Percentiles rank a stretch among this genome's conserved stretches.
Evolutionary conservation across 2,329 filamentous ascomycete species (phyloP).

Genomic region (Xylaria sp.): DNA sequence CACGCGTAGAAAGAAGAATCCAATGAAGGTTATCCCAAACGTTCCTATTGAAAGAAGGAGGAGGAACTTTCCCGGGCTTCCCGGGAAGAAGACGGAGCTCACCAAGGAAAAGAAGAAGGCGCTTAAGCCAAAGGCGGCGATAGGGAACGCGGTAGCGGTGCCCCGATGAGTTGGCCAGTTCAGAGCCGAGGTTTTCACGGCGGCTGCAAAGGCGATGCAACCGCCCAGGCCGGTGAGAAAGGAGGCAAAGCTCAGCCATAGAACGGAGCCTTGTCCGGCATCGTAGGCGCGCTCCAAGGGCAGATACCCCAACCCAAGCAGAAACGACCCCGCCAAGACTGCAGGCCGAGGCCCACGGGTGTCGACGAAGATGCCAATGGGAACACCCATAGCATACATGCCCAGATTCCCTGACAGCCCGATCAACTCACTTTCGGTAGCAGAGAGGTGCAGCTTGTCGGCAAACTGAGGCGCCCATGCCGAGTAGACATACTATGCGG

Average conservation of each 20-base stretch:
- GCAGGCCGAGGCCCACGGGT: constrained; percentile 81
- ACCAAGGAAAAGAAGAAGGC: constrained; percentile 94
- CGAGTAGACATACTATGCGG: constrained; percentile 89
- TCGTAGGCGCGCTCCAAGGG: constrained; percentile 84
- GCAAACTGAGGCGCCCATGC: constrained; percentile 98
- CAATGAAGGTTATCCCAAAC: constrained; percentile 76
- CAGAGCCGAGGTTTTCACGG: constrained; percentile 86
- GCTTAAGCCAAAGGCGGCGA: constrained; percentile 92
- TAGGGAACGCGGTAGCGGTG: constrained; percentile 91
- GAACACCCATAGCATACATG: constrained; percentile 93
- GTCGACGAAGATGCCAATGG: constrained; percentile 89
- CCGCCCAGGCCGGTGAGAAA: constrained; percentile 89
- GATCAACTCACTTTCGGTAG: constrained; percentile 94
- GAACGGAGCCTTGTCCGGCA: constrained; percentile 68
- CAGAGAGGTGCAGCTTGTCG: constrained; percentile 83
- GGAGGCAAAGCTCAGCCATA: constrained; percentile 80
- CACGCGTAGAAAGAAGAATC: constrained; percentile 87
- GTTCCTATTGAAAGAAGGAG: constrained; percentile 84
- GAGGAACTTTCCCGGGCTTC: constrained; percentile 84
- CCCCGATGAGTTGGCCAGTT: constrained; percentile 94
- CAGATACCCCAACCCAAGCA: constrained; percentile 84
- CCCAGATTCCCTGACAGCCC: constrained; percentile 87
- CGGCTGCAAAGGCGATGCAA: constrained; percentile 88
- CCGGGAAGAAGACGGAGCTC: constrained; percentile 81
- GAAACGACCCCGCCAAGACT: constrained; percentile 77